A percentile compares a stretch with the other conserved stretches of the same genome.
Evolutionary conservation across 2,329 filamentous ascomycete genomes (phyloP).

Genomic region (Pestalotiopsis sp.): DNA sequence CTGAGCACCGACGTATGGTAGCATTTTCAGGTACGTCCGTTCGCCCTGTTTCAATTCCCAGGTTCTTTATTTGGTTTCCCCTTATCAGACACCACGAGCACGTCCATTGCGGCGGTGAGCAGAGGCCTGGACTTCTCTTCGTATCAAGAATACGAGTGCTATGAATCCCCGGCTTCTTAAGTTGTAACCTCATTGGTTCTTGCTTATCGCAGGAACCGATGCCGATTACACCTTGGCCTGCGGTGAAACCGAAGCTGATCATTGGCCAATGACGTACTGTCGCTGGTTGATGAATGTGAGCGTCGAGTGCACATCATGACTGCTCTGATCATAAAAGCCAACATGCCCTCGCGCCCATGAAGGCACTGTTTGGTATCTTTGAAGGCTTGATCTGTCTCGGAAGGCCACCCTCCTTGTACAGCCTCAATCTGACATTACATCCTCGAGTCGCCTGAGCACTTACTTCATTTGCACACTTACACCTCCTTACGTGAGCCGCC

Average conservation of each 20-base stretch:
- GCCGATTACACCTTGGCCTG: background rate
- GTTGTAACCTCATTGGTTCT: background rate
- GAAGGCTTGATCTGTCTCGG: background rate
- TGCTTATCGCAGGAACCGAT: background rate
- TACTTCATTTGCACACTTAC: background rate
- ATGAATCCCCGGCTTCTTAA: background rate
- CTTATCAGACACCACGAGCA: constrained; percentile 7
- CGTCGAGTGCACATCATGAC: background rate
- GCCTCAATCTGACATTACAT: background rate
- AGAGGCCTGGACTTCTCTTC: background rate
- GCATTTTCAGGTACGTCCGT: background rate
- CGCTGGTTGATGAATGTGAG: background rate
- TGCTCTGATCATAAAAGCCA: background rate
- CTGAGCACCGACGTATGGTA: background rate
- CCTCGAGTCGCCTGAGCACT: background rate
- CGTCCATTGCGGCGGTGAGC: background rate
- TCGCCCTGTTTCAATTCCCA: background rate
- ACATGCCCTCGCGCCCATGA: background rate
- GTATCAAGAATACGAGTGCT: background rate
- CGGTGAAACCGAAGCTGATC: background rate
- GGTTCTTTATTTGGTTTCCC: background rate
- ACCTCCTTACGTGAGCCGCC: background rate
- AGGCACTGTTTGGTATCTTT: background rate
- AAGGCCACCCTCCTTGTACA: background rate
- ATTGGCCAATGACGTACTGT: constrained; percentile 3